phyloP scores from a whole-genome alignment of 805 yeast species.

The Yamadazyma philogaea region DNA sequence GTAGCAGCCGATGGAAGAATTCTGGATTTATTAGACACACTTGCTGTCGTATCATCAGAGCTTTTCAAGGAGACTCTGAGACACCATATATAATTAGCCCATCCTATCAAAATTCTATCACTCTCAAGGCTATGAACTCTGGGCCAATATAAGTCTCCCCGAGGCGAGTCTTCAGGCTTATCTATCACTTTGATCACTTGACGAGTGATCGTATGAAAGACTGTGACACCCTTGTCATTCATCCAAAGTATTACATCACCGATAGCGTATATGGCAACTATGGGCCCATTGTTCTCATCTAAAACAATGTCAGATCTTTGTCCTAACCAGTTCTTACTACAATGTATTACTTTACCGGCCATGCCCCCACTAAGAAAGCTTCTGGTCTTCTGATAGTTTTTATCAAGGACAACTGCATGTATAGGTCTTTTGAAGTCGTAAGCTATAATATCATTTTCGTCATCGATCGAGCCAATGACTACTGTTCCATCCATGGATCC shows the following conservation, averaged over 20 bases:
- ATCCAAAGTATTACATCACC: conserved; percentile 77
- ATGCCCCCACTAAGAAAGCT: conserved; percentile 86
- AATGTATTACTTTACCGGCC: conserved; percentile 73
- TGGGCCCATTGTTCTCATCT: conserved; percentile 62
- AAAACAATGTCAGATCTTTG: conserved; percentile 66
- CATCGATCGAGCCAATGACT: conserved; percentile 67
- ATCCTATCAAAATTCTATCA: conserved; percentile 69
- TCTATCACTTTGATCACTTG: conserved; percentile 49
- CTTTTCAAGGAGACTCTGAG: conserved; percentile 43
- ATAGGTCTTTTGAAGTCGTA: conserved; percentile 85
- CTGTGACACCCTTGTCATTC: conserved; percentile 73
- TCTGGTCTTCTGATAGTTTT: conserved; percentile 57
- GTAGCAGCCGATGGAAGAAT: conserved; percentile 54
- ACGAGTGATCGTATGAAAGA: conserved; percentile 56
- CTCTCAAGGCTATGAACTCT: conserved; percentile 62
- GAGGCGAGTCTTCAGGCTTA: conserved; percentile 52
- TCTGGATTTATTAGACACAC: conserved; percentile 28
- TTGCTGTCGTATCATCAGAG: conserved; percentile 13
- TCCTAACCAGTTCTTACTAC: conserved; percentile 85
- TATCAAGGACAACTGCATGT: conserved; percentile 80
- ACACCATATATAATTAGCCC: conserved; percentile 79
- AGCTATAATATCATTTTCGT: conserved; percentile 62
- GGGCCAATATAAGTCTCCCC: conserved; percentile 86
- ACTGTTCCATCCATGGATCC: conserved; percentile 95
- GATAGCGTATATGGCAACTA: conserved; percentile 61